Base-by-base conservation (phyloP, 176 grass and related monocot species). In the Juncus effusus region DNA sequence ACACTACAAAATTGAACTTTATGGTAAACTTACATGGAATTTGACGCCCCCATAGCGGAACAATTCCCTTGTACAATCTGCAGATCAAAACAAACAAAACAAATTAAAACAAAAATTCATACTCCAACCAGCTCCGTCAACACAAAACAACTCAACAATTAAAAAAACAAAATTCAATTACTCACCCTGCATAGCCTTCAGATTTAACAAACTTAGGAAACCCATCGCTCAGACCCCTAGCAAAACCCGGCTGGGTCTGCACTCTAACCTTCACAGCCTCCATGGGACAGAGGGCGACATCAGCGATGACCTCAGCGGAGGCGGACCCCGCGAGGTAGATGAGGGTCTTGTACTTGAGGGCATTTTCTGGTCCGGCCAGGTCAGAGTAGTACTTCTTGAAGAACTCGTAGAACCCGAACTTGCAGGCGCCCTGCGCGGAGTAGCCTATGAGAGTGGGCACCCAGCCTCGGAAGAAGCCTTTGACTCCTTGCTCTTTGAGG, bases 351-450 rank as follows among this genome's bases (percentile, higher is more conserved):
- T 99, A 99, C 78, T 99, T 99, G 0, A 52, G 35, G 51, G 94
- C 88, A 74, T 85, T 80, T 57, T 99, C 94, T 67, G 94, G 88
- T 36, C 94, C 94, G 16, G 78, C 94, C 72, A 99, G 85, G 52
- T 99, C 94, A 4, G 94, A 93, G 82, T 99, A 99, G 19, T 89
- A 87, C 86, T 99, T 99, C 94, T 99, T 99, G 61, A 99, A 99
- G 85, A 87, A 90, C 72, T 99, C 94, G 0, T 99, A 99, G 69
- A 99, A 99, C 6, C 94, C 94, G 58, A 80, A 90, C 73, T 93
- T 99, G 85, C 94, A 99, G 28, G 94, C 94, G 19, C 94, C 94
- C 63, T 99, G 89, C 11, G 89, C 94, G 59, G 85, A 87, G 78
- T 99, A 99, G 72, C 94, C 94, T 12, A 99, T 75, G 65, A 99